Conservation (phyloP, 129 eudicot genomes). For the Silybum marianum region DNA sequence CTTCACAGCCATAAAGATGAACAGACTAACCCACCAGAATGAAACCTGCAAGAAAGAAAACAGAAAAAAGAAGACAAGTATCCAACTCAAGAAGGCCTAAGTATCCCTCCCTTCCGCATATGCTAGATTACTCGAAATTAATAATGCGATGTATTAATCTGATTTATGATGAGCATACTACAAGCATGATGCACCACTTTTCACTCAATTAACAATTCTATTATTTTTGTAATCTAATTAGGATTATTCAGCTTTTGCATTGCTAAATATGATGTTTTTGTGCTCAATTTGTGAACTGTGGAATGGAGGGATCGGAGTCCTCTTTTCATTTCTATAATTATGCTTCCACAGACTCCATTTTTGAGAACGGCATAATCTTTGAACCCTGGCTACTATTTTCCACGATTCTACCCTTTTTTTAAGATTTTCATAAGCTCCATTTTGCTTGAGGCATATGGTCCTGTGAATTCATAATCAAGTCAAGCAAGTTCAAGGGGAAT, state of each 20-base stretch:
- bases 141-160: not conserved
- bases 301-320: not conserved
- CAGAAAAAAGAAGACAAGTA: no score
- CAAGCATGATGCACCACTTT: not conserved
- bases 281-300: not conserved
- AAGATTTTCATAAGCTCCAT: no score
- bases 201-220: not conserved
- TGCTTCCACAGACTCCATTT: not conserved
- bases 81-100: not conserved
- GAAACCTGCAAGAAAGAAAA: not conserved
- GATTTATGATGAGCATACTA: not conserved
- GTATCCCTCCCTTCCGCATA: not conserved
- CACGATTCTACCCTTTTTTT: no score
- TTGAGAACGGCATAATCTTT: not conserved
- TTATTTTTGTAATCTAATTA: not conserved
- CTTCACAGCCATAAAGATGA: no score
- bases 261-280: not conserved
- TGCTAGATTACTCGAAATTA: not conserved
- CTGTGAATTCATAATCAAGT: not conserved
- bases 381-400: not conserved
- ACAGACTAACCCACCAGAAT: not conserved
- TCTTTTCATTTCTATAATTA: not conserved
- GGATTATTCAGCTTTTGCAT: not conserved
- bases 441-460: not conserved
- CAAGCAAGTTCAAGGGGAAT: not conserved